These are phyloP conservation scores for Lactarius sanguifluus DNA, from an alignment of 768 basidiomycete genomes.

Conservation along the genomic window DNA sequence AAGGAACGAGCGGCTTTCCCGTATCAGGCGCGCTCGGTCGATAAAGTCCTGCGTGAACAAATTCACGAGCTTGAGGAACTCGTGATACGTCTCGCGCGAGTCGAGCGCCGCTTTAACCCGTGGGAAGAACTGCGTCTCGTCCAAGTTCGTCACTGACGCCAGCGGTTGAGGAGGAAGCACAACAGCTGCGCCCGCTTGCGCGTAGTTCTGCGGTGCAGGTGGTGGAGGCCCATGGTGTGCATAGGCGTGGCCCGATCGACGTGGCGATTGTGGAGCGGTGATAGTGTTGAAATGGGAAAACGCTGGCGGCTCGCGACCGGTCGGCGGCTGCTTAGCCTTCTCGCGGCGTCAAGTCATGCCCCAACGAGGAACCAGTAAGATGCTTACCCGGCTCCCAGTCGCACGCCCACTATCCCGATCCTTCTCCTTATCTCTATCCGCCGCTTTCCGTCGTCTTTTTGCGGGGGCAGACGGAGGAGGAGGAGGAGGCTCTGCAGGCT, in stretches of 20 bases:
- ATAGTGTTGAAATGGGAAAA: constrained; percentile 34
- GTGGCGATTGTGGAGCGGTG: constrained; percentile 34
- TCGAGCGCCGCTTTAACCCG: constrained; percentile 75
- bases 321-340: constrained; percentile 34
- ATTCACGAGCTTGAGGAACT: constrained; percentile 94
- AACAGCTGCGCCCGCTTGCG: constrained; percentile 12
- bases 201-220: constrained; percentile 13
- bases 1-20: constrained; percentile 75
- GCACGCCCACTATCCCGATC: constrained; percentile 33
- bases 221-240: constrained; percentile 24
- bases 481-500: constrained; percentile 26
- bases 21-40: constrained; percentile 78
- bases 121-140: constrained; percentile 87
- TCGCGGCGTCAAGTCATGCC: constrained; percentile 11
- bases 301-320: constrained; percentile 31
- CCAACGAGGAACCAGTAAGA: not conserved
- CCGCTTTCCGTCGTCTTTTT: constrained; percentile 68
- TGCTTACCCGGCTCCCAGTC: constrained; percentile 27
- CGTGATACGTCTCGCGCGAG: constrained; percentile 79
- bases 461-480: constrained; percentile 47
- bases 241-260: constrained; percentile 28
- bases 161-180: constrained; percentile 27
- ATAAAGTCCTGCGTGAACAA: constrained; percentile 94
- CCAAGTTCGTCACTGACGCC: constrained; percentile 34
- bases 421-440: constrained; percentile 45